phyloP scores from a whole-genome alignment of 805 yeast species.

The Ogataea neopini region DNA sequence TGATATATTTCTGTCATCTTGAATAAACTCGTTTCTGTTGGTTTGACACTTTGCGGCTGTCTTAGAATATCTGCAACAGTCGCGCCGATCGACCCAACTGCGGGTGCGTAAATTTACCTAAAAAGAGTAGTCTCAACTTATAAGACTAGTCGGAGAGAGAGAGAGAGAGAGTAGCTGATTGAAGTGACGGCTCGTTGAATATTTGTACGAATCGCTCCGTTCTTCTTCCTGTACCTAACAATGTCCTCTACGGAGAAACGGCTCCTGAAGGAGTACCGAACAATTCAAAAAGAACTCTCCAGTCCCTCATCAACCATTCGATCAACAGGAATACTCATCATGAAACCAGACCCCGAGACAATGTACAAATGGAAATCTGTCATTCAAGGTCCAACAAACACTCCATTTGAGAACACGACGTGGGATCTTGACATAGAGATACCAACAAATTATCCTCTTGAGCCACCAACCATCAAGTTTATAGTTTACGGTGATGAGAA shows the following conservation, averaged over 20 bases:
- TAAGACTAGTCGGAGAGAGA: no score
- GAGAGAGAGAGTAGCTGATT: background rate
- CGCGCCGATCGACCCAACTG: constrained; percentile 2
- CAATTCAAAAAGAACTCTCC: constrained; percentile 32
- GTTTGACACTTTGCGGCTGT: background rate
- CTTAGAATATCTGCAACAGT: no score
- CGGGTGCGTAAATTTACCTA: no score
- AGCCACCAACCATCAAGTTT: constrained; percentile 59
- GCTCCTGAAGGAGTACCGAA: constrained; percentile 38
- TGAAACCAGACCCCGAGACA: constrained; percentile 46
- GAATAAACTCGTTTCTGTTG: no score
- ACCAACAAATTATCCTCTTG: constrained; percentile 52
- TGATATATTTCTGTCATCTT: no score
- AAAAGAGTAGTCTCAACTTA: no score
- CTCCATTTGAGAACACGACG: constrained; percentile 52
- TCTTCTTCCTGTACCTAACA: no score
- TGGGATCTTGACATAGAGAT: constrained; percentile 52
- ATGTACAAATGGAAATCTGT: constrained; percentile 52
- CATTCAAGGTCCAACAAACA: constrained; percentile 51
- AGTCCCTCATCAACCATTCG: constrained; percentile 21
- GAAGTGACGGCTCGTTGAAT: no score
- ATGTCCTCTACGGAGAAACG: constrained; percentile 34
- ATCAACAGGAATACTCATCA: constrained; percentile 37
- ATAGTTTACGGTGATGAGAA: constrained; percentile 17
- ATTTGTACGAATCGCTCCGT: no score